Evolutionary conservation across 768 basidiomycete species (phyloP), one percentile per base, ranked within the genome.

Genomic region (Serpula lacrymans): DNA sequence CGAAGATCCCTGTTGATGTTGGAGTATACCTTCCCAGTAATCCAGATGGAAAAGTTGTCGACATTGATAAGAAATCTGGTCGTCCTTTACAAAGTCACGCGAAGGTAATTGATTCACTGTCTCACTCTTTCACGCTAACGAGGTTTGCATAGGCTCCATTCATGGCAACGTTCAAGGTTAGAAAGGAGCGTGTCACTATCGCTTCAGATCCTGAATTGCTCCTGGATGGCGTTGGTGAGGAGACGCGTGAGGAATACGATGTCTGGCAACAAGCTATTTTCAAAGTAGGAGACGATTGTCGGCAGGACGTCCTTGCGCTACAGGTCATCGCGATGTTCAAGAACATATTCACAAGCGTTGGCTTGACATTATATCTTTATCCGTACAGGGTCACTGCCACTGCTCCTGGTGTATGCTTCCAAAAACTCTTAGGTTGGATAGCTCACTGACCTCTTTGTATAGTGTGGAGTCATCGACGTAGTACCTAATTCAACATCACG

Each of bases 281-380:
- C 82, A 99, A 99, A 72, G 96, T 99, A 43, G 96, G 96, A 41
- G 96, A 99, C 58, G 96, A 99, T 58, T 99, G 96, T 61, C 81
- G 96, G 30, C 96, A 99, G 62, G 96, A 99, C 54, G 85, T 98
- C n/a, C 77, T 99, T 32, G 96, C 96, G 1, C 69, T 99, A 34
- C 96, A 99, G 55, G 68, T 97, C 46, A 98, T 99, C 47, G 96
- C 96, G 5, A 98, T 98, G 93, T 97, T 98, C 77, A 98, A 98
- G 67, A 97, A 96, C 60, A 85, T 97, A 42, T 99, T 95, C 67
- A 86, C 77, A 10, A 77, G 78, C 46, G 76, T 95, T 44, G 96
- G 96, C 1, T 69, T 99, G 41, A 87, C 83, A 2, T 67, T 97
- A 14, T 97, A 98, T 55, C 75, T 99, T 27, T 95, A 81, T 62